These are phyloP conservation scores for Camellia oleifera DNA, from an alignment of 179 eudicot genomes.

Conservation along the genomic window DNA sequence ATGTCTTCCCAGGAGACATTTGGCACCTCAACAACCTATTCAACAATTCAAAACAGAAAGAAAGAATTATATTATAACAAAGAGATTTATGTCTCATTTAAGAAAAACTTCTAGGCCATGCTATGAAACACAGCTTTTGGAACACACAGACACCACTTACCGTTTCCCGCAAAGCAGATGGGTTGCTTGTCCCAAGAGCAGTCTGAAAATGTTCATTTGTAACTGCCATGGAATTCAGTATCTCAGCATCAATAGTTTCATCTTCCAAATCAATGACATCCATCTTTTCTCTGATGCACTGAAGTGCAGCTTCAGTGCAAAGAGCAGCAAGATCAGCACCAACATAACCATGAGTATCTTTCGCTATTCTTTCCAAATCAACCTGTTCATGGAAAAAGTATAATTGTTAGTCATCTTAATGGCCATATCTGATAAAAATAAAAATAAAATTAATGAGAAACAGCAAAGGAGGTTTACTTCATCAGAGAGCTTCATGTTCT, in stretches of 20 bases:
- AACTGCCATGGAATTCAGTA: conserved; percentile 56
- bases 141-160: conserved; percentile 20
- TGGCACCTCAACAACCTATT: conserved; percentile 56
- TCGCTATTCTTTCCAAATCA: conserved; percentile 41
- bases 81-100: background rate
- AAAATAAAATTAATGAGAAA: background rate
- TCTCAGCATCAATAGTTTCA: conserved; percentile 54
- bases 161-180: conserved; percentile 57
- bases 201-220: conserved; percentile 54
- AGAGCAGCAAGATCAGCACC: conserved; percentile 62
- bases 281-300: conserved; percentile 55
- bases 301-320: conserved; percentile 58
- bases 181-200: conserved; percentile 61
- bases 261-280: conserved; percentile 54
- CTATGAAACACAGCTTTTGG: background rate
- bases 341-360: conserved; percentile 50
- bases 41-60: background rate
- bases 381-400: conserved; percentile 25
- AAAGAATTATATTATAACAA: background rate
- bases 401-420: background rate
- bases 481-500: conserved; percentile 70
- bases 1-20: conserved; percentile 48
- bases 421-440: background rate
- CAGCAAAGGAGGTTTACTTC: conserved; percentile 31
- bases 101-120: background rate